Evolutionary conservation across 495 filamentous ascomycete genomes (phyloP), one percentile per base, ranked within the genome.

Genomic region (Aspergillus egyptiacus): DNA sequence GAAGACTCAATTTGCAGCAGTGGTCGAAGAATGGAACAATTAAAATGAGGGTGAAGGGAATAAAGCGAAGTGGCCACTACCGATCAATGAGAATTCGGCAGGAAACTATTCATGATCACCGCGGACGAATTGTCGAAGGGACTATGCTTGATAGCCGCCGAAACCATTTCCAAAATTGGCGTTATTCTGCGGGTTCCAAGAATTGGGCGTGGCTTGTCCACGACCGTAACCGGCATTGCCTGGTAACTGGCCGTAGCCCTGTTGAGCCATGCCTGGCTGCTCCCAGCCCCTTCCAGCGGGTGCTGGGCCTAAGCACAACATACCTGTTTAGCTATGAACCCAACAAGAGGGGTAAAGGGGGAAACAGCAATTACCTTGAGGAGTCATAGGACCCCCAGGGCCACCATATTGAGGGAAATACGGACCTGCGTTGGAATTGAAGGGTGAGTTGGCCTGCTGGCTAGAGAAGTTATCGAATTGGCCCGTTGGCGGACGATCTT

Each of bases 371-470:
- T 64, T 68, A 75, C 80, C 77, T 71, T 80, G 79, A 65, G 81
- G 82, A 62, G 81, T 84, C 82, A 88, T 89, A 23, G 84, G 81
- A 51, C 82, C 82, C 24, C 85, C 81, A 48, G 80, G 78, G 33
- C 78, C 78, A 20, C 63, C 64, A 60, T 96, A 98, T 67, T 97
- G 94, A 54, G 93, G 94, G 68, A 96, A 98, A 74, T 86, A 96
- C 17, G 87, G 81, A 30, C 78, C 81, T 7, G 88, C 87, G 55
- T 83, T 87, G 58, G 83, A 80, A 42, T 51, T 84, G 84, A 73
- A 82, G 77, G 60, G 69, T 59, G 75, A 81, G 73, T 51, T 82
- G 38, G 51, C 68, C 60, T 68, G 70, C 57, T 62, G 88, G 52
- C 87, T 82, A 53, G 89, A 89, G 66, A 88, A 91, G 50, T 83